Evolutionary conservation across 2,329 filamentous ascomycete species (phyloP).

Genomic region (Dothistroma septosporum): DNA sequence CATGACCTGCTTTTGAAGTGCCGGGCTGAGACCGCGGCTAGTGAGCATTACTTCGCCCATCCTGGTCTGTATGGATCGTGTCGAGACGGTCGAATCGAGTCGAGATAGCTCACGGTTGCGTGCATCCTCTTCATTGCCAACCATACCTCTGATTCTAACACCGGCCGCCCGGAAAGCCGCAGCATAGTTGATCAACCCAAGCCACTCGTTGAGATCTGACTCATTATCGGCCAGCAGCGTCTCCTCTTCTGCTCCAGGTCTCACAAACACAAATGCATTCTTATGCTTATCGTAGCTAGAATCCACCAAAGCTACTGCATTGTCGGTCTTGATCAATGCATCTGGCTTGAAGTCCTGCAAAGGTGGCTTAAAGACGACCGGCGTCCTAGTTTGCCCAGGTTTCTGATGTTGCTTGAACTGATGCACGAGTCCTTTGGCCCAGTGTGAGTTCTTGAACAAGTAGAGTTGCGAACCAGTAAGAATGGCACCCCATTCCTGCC

Average conservation of each 20-base stretch:
- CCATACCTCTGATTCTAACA: conserved; percentile 81
- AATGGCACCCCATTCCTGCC: conserved; percentile 98
- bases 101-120: conserved; percentile 66
- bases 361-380: conserved; percentile 86
- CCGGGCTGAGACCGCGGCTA: conserved; percentile 42
- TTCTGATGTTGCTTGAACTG: conserved; percentile 82
- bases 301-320: conserved; percentile 84
- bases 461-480: conserved; percentile 96
- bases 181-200: conserved; percentile 92
- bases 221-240: conserved; percentile 87
- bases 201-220: conserved; percentile 91
- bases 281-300: conserved; percentile 90
- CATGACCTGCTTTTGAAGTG: conserved; percentile 83
- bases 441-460: conserved; percentile 88
- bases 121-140: conserved; percentile 70
- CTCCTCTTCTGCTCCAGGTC: conserved; percentile 82
- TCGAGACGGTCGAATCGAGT: conserved; percentile 54
- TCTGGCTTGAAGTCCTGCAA: conserved; percentile 91
- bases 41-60: conserved; percentile 70
- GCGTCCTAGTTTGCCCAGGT: conserved; percentile 67
- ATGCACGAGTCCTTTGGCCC: conserved; percentile 85
- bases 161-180: conserved; percentile 90
- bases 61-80: conserved; percentile 60
- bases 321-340: conserved; percentile 85
- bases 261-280: conserved; percentile 85